Evolutionary conservation across 805 yeast genomes (phyloP).

Genomic region (Kodamaea nitidulidarum): DNA sequence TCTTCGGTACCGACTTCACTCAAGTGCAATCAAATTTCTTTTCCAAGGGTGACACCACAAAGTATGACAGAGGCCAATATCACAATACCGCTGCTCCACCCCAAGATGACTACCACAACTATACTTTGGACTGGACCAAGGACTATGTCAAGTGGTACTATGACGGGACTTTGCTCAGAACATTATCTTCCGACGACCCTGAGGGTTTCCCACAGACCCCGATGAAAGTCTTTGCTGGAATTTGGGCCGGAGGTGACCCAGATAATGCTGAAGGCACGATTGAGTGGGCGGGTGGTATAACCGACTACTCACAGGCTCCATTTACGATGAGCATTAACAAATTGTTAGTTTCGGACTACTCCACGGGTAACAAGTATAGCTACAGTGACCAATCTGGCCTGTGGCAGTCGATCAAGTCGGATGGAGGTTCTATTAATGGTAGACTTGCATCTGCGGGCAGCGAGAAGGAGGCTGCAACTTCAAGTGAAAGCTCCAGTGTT

Average conservation of each 20-base stretch:
- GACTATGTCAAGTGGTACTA: conserved; percentile 12
- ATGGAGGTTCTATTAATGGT: conserved; percentile 30
- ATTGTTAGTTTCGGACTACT: conserved; percentile 37
- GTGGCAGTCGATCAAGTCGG: conserved; percentile 36
- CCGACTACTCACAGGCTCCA: conserved; percentile 21
- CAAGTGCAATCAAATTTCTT: conserved; percentile 78
- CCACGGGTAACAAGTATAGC: conserved; percentile 41
- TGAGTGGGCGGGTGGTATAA: conserved; percentile 24
- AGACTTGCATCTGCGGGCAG: conserved; percentile 13
- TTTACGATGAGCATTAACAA: conserved; percentile 19
- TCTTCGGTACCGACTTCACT: conserved; percentile 75
- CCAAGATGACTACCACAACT: conserved; percentile 13
- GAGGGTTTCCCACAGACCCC: conserved; percentile 18
- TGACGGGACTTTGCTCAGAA: conserved; percentile 12
- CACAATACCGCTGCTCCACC: conserved; percentile 12
- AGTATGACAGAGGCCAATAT: conserved; percentile 48
- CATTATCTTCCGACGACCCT: conserved; percentile 11
- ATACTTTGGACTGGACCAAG: conserved; percentile 15
- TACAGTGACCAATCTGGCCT: conserved; percentile 39
- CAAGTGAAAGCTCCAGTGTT: no score
- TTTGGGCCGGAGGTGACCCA: conserved; percentile 52
- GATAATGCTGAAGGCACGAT: conserved; percentile 20
- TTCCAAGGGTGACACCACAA: conserved; percentile 71
- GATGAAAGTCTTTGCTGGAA: conserved; percentile 23
- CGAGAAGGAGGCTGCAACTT: conserved; percentile 11